These are phyloP conservation scores for Mycena capillaripes DNA, from an alignment of 768 basidiomycete species.

Conservation along the genomic window DNA sequence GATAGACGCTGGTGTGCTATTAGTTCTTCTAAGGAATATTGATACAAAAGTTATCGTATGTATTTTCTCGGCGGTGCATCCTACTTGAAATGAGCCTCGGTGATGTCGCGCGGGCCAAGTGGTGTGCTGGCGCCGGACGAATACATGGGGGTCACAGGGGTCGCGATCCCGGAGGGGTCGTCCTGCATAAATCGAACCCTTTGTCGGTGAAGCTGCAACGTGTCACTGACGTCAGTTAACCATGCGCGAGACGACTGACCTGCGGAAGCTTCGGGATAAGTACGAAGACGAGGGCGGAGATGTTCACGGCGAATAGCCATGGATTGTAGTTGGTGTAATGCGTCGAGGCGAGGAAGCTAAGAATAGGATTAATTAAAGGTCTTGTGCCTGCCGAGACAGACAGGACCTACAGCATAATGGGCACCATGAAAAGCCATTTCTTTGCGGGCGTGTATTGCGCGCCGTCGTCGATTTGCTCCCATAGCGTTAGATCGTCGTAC, in stretches of 20 bases:
- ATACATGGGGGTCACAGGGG: conserved; percentile 74
- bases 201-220: conserved; percentile 80
- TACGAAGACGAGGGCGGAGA: conserved; percentile 82
- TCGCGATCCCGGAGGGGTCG: conserved; percentile 73
- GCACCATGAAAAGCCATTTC: conserved; percentile 95
- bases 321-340: conserved; percentile 99
- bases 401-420: conserved; percentile 84
- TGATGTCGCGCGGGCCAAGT: conserved; percentile 53
- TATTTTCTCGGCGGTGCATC: not conserved
- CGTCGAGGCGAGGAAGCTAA: conserved; percentile 94
- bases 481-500: conserved; percentile 96
- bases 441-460: conserved; percentile 99
- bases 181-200: conserved; percentile 83
- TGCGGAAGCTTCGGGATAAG: conserved; percentile 97
- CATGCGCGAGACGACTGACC: conserved; percentile 70
- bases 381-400: conserved; percentile 10
- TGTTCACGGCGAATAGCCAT: conserved; percentile 92
- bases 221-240: conserved; percentile 12
- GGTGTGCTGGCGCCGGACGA: conserved; percentile 66
- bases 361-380: conserved; percentile 29
- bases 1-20: conserved; percentile 13
- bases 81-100: conserved; percentile 57
- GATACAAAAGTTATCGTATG: conserved; percentile 29
- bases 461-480: conserved; percentile 99
- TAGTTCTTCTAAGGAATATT: conserved; percentile 33